These are phyloP conservation scores for Basidioascus undulatus DNA, from an alignment of 768 basidiomycete genomes.

Conservation along the genomic window DNA sequence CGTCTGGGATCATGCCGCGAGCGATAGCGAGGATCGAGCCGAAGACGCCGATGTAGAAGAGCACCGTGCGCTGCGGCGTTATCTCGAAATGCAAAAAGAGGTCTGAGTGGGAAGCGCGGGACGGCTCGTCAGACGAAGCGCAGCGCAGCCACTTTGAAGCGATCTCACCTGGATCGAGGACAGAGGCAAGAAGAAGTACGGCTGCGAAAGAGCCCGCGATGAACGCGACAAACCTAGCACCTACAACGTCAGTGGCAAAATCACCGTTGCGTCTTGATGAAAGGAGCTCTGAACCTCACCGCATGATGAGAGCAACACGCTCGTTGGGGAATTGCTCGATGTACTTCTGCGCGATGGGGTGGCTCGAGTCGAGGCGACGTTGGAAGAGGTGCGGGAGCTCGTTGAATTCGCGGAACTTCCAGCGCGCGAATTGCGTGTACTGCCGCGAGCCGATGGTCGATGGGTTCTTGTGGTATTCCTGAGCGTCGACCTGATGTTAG, in stretches of 20 bases:
- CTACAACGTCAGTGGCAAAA: neutral
- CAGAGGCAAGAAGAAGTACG: constrained; percentile 72
- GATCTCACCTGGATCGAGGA: constrained; percentile 51
- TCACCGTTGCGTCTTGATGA: neutral
- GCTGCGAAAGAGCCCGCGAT: constrained; percentile 90
- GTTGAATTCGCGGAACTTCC: constrained; percentile 99
- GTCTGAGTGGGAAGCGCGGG: no score
- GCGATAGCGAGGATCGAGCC: constrained; percentile 70
- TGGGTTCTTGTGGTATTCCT: constrained; percentile 99
- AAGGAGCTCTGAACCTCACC: constrained; percentile 28
- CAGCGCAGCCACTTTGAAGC: neutral
- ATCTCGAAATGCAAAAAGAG: constrained; percentile 84
- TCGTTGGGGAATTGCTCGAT: constrained; percentile 96
- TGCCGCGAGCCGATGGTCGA: constrained; percentile 76
- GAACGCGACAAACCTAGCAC: constrained; percentile 69
- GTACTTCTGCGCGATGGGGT: constrained; percentile 76
- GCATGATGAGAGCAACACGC: constrained; percentile 64
- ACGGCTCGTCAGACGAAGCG: neutral
- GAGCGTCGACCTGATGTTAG: neutral
- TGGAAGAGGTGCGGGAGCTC: constrained; percentile 84
- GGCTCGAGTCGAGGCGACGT: constrained; percentile 62
- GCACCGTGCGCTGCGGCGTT: constrained; percentile 67
- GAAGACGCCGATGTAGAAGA: constrained; percentile 80
- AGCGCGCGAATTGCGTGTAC: constrained; percentile 84
- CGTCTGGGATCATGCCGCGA: constrained; percentile 85